These are phyloP conservation scores for Heliosperma pusillum DNA, from an alignment of 148 eudicot genomes.

Conservation along the genomic window DNA sequence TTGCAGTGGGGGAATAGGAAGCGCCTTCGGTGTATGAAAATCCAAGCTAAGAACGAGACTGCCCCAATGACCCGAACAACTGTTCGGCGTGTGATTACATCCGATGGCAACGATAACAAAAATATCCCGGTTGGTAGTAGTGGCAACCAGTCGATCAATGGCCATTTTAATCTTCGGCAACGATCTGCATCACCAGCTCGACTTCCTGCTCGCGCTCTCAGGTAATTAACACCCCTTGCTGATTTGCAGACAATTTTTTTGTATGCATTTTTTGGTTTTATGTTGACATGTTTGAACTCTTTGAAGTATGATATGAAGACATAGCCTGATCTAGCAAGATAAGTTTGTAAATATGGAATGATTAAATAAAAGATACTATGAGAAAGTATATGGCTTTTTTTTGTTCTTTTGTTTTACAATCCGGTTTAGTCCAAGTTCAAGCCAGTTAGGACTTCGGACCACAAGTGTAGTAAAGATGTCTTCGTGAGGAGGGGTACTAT, in stretches of 20 bases:
- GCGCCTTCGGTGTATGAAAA: slow-evolving; percentile 78
- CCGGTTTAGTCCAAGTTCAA: no score
- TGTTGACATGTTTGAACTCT: background rate
- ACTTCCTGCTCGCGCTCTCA: slow-evolving; percentile 56
- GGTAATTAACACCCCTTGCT: slow-evolving; percentile 31
- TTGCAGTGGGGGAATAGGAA: slow-evolving; percentile 89
- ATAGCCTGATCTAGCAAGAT: background rate
- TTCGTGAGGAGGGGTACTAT: no score
- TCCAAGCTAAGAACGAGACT: slow-evolving; percentile 51
- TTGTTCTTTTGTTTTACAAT: no score
- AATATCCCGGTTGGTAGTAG: slow-evolving; percentile 4
- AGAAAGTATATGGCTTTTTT: no score
- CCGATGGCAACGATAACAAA: slow-evolving; percentile 29
- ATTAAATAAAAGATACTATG: no score
- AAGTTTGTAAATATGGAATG: background rate
- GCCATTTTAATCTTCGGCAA: slow-evolving; percentile 58
- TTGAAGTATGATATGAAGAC: background rate
- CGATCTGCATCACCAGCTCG: slow-evolving; percentile 65
- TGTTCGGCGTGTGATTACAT: slow-evolving; percentile 48
- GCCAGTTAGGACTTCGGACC: no score
- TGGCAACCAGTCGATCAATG: slow-evolving; percentile 24
- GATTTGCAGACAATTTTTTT: background rate
- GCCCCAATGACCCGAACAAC: slow-evolving; percentile 36
- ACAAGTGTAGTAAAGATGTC: no score
- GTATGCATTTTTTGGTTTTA: background rate